These are phyloP conservation scores for Tripterygium wilfordii DNA, from an alignment of 177 flowering plant species.

Conservation along the genomic window DNA sequence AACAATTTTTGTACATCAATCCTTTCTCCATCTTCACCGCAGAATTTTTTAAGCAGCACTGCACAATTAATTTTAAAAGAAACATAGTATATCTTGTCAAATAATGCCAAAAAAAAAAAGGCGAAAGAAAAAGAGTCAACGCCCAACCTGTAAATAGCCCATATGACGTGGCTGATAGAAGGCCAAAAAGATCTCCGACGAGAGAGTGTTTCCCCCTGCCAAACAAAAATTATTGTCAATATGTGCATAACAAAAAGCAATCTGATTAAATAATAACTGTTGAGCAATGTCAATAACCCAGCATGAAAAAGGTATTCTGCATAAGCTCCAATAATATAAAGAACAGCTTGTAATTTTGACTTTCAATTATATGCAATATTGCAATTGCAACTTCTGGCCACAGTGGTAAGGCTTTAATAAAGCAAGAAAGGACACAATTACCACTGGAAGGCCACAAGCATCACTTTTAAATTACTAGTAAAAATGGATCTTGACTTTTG, in stretches of 20 bases:
- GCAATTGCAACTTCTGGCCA: no score
- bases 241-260: slow-evolving; percentile 14
- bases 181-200: slow-evolving; percentile 94
- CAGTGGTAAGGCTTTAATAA: no score
- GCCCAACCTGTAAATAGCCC: slow-evolving; percentile 87
- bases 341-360: no score
- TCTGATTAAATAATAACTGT: slow-evolving; percentile 4
- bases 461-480: no score
- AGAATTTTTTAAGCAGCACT: slow-evolving; percentile 90
- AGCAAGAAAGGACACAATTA: no score
- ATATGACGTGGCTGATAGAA: slow-evolving; percentile 87
- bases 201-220: slow-evolving; percentile 79
- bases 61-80: slow-evolving; percentile 13
- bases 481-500: no score
- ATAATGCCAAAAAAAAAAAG: background rate
- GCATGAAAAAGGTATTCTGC: background rate
- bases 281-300: background rate
- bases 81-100: no score
- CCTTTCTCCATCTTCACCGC: slow-evolving; percentile 92
- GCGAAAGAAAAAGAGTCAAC: background rate
- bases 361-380: no score
- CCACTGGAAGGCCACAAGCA: no score
- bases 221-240: slow-evolving; percentile 35
- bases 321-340: background rate
- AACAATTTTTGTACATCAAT: slow-evolving; percentile 92